phyloP scores from a whole-genome alignment of 805 yeast genomes.

The Monosporozyma siamensis region DNA sequence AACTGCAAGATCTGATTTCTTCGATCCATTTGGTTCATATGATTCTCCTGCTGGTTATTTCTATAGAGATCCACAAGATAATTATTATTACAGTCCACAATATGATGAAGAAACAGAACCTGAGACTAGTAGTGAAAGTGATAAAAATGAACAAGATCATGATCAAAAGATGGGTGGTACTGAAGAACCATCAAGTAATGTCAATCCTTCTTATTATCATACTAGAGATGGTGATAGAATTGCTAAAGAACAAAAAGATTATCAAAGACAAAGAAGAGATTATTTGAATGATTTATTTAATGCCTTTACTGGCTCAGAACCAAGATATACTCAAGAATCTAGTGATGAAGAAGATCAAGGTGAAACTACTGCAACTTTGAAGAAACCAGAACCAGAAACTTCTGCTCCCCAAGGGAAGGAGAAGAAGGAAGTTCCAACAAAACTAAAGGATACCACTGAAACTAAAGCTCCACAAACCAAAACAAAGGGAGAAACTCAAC shows the following conservation, averaged over 20 bases:
- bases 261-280: constrained; percentile 2
- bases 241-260: background rate
- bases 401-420: background rate
- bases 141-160: too few relatives aligned
- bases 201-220: constrained; percentile 20
- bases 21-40: background rate
- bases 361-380: constrained; percentile 6
- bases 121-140: constrained; percentile 4
- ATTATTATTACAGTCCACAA: constrained; percentile 24
- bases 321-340: constrained; percentile 2
- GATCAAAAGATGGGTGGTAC: constrained; percentile 10
- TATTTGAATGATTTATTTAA: constrained; percentile 14
- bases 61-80: constrained; percentile 13
- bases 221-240: constrained; percentile 5
- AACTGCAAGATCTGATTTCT: background rate
- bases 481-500: constrained; percentile 2
- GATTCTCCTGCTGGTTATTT: constrained; percentile 8
- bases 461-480: constrained; percentile 1
- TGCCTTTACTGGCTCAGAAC: constrained; percentile 16
- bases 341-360: constrained; percentile 11
- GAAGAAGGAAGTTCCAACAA: background rate
- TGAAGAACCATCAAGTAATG: background rate
- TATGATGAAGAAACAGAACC: constrained; percentile 12
- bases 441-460: background rate
- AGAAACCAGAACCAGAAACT: background rate